Evolutionary conservation across 176 grass and related monocot species (phyloP).

Genomic region (Miscanthus lutarioriparius): DNA sequence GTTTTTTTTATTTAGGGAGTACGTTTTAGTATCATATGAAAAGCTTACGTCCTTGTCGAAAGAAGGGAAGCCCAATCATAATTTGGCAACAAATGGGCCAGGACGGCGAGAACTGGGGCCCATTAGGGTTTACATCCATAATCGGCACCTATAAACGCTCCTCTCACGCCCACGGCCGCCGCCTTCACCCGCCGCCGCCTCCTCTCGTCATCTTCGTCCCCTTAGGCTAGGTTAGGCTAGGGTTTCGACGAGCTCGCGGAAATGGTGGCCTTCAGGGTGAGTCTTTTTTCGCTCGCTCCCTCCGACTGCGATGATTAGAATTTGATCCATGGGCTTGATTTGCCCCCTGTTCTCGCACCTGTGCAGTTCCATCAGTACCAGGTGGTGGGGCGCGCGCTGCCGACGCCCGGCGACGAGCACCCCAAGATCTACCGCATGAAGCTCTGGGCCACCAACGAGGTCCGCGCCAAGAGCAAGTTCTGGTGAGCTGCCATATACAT

Average conservation of each 20-base stretch:
- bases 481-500: conserved; percentile 36
- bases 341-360: background rate
- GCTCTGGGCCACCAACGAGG: conserved; percentile 85
- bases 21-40: too few species aligned
- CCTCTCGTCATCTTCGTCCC: background rate
- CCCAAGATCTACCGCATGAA: conserved; percentile 95
- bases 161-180: background rate
- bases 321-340: conserved; percentile 23
- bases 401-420: conserved; percentile 65
- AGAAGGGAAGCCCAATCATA: background rate
- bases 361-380: conserved; percentile 94
- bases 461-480: conserved; percentile 86
- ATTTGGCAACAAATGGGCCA: background rate
- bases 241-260: conserved; percentile 20
- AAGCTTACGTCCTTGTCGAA: background rate
- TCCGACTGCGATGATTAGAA: background rate
- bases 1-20: too few species aligned
- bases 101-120: background rate
- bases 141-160: conserved; percentile 21
- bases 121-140: conserved; percentile 44
- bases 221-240: conserved; percentile 26
- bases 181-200: conserved; percentile 22
- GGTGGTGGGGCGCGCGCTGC: conserved; percentile 73
- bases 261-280: conserved; percentile 69
- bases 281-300: background rate